phyloP scores from a whole-genome alignment of 306 rosid species.

The Abrus precatorius region DNA sequence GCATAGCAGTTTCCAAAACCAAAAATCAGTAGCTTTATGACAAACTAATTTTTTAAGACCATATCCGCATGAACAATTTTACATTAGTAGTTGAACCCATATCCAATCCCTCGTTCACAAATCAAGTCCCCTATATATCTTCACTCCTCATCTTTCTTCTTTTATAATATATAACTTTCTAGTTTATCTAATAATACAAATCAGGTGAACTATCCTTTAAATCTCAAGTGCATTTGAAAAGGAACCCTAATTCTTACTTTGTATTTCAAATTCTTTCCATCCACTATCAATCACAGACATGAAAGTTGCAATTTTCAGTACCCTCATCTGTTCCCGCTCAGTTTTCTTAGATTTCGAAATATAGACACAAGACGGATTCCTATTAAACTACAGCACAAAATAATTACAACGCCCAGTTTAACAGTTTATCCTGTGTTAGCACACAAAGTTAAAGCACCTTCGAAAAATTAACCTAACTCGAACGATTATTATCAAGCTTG shows the following conservation, averaged over 20 bases:
- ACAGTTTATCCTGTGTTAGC: slow-evolving; percentile 9
- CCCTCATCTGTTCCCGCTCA: background rate
- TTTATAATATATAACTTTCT: background rate
- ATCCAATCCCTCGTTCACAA: slow-evolving; percentile 38
- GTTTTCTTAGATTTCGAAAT: background rate
- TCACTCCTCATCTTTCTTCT: slow-evolving; percentile 5
- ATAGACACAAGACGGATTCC: background rate
- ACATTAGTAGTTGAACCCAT: background rate
- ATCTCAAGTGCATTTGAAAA: slow-evolving; percentile 32
- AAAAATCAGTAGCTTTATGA: slow-evolving; percentile 14
- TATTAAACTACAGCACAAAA: slow-evolving; percentile 20
- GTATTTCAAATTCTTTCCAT: slow-evolving; percentile 5
- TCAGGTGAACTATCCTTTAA: slow-evolving; percentile 25
- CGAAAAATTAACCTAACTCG: slow-evolving; percentile 37
- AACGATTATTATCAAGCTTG: slow-evolving; percentile 24
- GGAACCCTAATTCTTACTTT: background rate
- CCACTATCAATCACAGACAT: slow-evolving; percentile 32
- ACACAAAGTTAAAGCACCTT: slow-evolving; percentile 3
- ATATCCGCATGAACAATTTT: slow-evolving; percentile 24
- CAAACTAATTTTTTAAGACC: background rate
- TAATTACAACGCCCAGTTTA: slow-evolving; percentile 5
- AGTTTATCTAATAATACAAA: slow-evolving; percentile 22
- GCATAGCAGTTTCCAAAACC: slow-evolving; percentile 23
- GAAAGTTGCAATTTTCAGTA: slow-evolving; percentile 20
- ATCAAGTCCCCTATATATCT: slow-evolving; percentile 19